Evolutionary conservation across 2,329 filamentous ascomycete species (phyloP), one percentile per base, ranked within the genome.

Genomic region (Scytalidium lignicola): DNA sequence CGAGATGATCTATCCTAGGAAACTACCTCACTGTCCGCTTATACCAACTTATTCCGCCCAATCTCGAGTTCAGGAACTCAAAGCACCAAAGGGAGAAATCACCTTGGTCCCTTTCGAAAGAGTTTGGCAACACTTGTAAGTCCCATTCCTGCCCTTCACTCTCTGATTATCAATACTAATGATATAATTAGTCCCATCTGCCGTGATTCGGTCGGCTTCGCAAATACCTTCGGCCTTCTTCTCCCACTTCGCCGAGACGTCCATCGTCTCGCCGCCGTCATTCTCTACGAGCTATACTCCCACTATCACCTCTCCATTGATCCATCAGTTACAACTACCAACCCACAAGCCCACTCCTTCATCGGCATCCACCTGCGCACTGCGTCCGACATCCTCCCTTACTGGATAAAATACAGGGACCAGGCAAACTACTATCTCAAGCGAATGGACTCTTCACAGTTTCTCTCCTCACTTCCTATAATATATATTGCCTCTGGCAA

Each of bases 101-200:
- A 47, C 19, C 21, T 39, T 49, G 41, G 29, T 50, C 2, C 32
- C 42, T 3, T 58, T 59, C 45, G 48, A 21, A 39, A 28, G 50
- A 47, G 46, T 46, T 58, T 3, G 37, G 44, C 37, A 29, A 43
- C 28, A 48, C 22, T 53, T 41, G 43, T 45, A 39, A 45, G 43
- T 20, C 3, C 29, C 19, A 8, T 37, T 15, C 12, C 23, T 4
- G 37, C 19, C 32, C 44, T 15, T 37, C 40, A 18, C 32, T 29
- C 15, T 55, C 55, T 12, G 3, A 37, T 47, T 2, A n/a, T 58
- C 28, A 6, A 37, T 1, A 26, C 48, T n/a, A 49, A 53, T 2
- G 23, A 55, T 20, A 47, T 58, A 52, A 53, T 58, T 22, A 15
- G 22, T 19, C 44, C 47, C 5, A 45, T 52, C 42, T 52, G 47